Evolutionary conservation across 2,329 filamentous ascomycete species (phyloP), one percentile per base, ranked within the genome.

Genomic region (Colletotrichum cereale): DNA sequence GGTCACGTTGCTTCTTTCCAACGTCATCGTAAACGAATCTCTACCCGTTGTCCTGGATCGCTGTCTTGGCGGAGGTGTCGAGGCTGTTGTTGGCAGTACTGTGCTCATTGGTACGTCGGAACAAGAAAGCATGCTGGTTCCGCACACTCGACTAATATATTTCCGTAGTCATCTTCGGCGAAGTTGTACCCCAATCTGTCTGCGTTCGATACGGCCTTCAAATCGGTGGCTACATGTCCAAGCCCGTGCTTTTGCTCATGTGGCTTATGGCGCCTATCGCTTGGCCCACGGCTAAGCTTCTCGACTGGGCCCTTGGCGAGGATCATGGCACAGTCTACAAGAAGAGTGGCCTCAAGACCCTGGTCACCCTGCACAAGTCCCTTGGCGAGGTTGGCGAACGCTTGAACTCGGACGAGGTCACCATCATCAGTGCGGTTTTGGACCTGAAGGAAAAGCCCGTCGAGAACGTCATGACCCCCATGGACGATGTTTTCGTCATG

Each of bases 11-110:
- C 88, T 99, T 10, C 86, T 99, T 67, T 95, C 95, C 81, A 99
- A 99, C 81, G 96, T 99, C 79, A 97, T 99, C 77, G 97, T 97
- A 75, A 98, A 99, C 81, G 96, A 98, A 83, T 97, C 96, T 2
- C 86, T 98, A 18, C 96, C 96, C 36, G 97, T 99, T 73, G 94
- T 99, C 14, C 88, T 99, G 62, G 96, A 99, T 82, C 88, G 96
- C 67, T 97, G 95, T 67, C 89, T 99, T 24, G 96, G 96, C 38
- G 96, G 96, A 75, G 96, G 96, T 74, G 95, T 97, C 86, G 95
- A 96, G 73, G 96, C 96, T 73, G 94, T 98, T 29, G 87, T 98
- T 63, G 95, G 95, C 77, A 97, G 94, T 85, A 99, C 96, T 1
- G 89, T 97, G 18, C 84, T 98, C 73, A 98, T 99, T 82, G 95